These are phyloP conservation scores for Amylostereum areolatum DNA, from an alignment of 1,284 basidiomycete genomes.

Conservation along the genomic window DNA sequence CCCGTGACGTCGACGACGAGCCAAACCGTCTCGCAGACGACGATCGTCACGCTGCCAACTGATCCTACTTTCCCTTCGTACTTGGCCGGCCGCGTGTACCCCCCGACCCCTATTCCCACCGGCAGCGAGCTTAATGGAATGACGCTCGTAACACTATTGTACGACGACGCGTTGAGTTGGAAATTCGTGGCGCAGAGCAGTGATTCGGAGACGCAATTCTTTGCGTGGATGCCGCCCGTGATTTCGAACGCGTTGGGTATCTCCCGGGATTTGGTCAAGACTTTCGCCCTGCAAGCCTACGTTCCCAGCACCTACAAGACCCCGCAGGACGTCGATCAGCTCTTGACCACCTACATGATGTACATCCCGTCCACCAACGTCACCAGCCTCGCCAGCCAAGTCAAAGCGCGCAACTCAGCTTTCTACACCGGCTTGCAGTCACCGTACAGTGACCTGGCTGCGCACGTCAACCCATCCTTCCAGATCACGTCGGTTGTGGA, in stretches of 20 bases:
- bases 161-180: constrained; percentile 56
- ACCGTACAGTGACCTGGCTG: constrained; percentile 45
- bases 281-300: constrained; percentile 55
- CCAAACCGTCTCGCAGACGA: constrained; percentile 3
- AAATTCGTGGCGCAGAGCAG: constrained; percentile 45
- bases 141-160: constrained; percentile 52
- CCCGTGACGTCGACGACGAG: constrained; percentile 32
- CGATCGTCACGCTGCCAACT: constrained; percentile 41
- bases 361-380: constrained; percentile 52
- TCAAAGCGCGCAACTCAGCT: constrained; percentile 45
- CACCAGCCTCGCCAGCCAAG: constrained; percentile 44
- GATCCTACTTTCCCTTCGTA: constrained; percentile 12
- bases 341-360: constrained; percentile 55
- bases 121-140: constrained; percentile 29
- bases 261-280: constrained; percentile 33
- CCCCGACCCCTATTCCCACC: constrained; percentile 23
- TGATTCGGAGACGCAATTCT: constrained; percentile 54
- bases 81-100: constrained; percentile 56
- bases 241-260: constrained; percentile 45
- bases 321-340: constrained; percentile 34
- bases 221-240: constrained; percentile 49
- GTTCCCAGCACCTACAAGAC: constrained; percentile 46
- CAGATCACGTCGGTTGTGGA: constrained; percentile 40
- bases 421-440: constrained; percentile 48
- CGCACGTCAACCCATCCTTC: constrained; percentile 55